Evolutionary conservation across 495 filamentous ascomycete genomes (phyloP), one percentile per base, ranked within the genome.

Genomic region (Penicillium desertorum): DNA sequence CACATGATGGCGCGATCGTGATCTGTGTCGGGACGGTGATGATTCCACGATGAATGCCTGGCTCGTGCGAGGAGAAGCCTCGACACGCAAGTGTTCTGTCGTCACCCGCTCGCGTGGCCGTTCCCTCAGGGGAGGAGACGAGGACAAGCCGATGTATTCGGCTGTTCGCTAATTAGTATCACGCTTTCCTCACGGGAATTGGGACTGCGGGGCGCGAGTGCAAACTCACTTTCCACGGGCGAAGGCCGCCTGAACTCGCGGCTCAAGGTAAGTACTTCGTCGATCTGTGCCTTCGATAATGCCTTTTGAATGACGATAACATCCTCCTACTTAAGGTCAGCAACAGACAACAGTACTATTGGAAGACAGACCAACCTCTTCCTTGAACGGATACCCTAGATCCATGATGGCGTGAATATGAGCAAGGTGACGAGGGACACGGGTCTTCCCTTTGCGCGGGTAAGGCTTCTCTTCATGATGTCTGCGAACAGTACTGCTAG

Each of bases 231-330:
- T 46, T 74, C 72, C 14, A 51, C 32, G 7, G 59, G 56, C 19
- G 65, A 54, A 42, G 67, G 69, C 29, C 68, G 65, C 45, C 63
- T 69, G 61, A 79, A 87, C 30, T 89, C 83, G 62, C 89, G 87
- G 67, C 90, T 95, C 41, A 91, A 75, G 58, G 82, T 86, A 60
- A 96, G 88, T 53, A 96, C 76, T 61, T 93, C 87, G 64, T 96
- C 91, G 62, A 96, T 96, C 59, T 95, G 89, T 27, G 91, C 85
- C 58, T 94, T 92, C 12, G 88, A 90, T 22, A 96, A 79, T 3
- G 92, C 92, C 59, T 86, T 84, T 62, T 85, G 83, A 17, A 96
- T 86, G 57, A 96, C 80, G 65, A 93, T 82, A 48, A 83, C 83
- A 47, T 88, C 85, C 39, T 86, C 90, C 89, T 95, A 9, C 7